phyloP scores from a whole-genome alignment of 371 early-diverging fungal genomes.

The Rhizopus sp. region DNA sequence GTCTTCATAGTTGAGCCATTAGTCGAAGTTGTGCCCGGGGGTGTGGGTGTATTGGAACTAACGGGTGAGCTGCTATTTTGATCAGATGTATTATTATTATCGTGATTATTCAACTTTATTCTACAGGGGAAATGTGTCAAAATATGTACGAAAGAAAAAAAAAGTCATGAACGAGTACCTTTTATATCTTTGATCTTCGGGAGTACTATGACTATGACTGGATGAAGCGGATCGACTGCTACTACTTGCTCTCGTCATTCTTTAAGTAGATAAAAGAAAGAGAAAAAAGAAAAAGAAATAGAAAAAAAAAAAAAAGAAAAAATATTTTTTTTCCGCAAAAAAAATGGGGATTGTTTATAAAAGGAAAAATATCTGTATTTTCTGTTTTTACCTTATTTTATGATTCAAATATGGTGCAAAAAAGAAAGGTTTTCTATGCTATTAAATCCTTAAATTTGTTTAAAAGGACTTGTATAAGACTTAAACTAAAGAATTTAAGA shows the following conservation, averaged over 20 bases:
- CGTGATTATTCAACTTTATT: conserved; percentile 15
- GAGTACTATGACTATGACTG: conserved; percentile 11
- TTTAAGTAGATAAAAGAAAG: neutral
- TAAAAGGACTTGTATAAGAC: neutral
- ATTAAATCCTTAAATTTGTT: neutral
- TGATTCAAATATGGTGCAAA: too few relatives aligned
- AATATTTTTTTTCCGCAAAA: neutral
- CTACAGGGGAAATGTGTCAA: conserved; percentile 6
- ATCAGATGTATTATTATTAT: neutral
- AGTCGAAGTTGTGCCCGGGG: neutral
- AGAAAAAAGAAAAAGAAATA: neutral
- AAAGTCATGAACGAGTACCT: conserved; percentile 12
- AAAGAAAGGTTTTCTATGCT: neutral
- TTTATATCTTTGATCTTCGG: conserved; percentile 15
- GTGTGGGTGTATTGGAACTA: neutral
- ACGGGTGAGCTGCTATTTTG: neutral
- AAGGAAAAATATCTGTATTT: conserved; percentile 3
- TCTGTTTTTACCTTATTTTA: neutral
- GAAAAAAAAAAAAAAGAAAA: neutral
- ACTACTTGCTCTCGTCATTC: conserved; percentile 3
- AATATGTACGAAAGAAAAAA: neutral
- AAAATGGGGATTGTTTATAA: conserved; percentile 8
- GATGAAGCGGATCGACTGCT: conserved; percentile 25
- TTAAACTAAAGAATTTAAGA: neutral
- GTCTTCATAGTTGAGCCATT: conserved; percentile 32